These are phyloP conservation scores for Voacanga thouarsii DNA, from an alignment of 257 asterid genomes.

Conservation along the genomic window DNA sequence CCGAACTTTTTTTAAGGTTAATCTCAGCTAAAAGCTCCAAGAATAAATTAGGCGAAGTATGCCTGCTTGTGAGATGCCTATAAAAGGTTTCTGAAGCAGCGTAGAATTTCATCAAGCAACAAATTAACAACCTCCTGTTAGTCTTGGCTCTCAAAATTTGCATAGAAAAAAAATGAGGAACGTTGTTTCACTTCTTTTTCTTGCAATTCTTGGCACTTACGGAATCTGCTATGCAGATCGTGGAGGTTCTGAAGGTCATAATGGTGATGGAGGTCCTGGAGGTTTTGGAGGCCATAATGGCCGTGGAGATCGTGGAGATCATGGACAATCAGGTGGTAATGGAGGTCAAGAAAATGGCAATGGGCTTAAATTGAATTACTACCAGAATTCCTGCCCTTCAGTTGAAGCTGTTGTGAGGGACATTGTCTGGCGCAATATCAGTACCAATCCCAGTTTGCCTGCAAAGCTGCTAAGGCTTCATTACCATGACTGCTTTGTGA, in stretches of 20 bases:
- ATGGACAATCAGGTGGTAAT: background rate
- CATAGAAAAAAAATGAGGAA: background rate
- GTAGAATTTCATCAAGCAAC: background rate
- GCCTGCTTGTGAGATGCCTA: slow-evolving; percentile 7
- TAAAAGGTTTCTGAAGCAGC: slow-evolving; percentile 8
- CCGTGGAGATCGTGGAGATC: background rate
- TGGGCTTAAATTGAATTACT: slow-evolving; percentile 28
- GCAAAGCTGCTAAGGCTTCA: slow-evolving; percentile 68
- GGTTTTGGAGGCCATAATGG: background rate
- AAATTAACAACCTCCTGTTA: background rate
- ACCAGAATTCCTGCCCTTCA: slow-evolving; percentile 39
- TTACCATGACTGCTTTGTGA: slow-evolving; percentile 77
- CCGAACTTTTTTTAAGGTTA: background rate
- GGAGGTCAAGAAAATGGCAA: no score
- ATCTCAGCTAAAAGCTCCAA: background rate
- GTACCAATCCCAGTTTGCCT: slow-evolving; percentile 44
- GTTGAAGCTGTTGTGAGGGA: slow-evolving; percentile 48
- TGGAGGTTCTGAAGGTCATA: background rate
- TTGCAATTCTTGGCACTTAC: slow-evolving; percentile 4
- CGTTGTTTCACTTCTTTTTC: slow-evolving; percentile 1
- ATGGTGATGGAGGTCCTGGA: background rate
- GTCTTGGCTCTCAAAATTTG: background rate
- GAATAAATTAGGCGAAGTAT: background rate
- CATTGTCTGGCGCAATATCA: slow-evolving; percentile 32
- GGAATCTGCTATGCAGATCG: slow-evolving; percentile 9